These are phyloP conservation scores for Colletotrichum australisinense DNA, from an alignment of 2,329 filamentous ascomycete species.

Conservation along the genomic window DNA sequence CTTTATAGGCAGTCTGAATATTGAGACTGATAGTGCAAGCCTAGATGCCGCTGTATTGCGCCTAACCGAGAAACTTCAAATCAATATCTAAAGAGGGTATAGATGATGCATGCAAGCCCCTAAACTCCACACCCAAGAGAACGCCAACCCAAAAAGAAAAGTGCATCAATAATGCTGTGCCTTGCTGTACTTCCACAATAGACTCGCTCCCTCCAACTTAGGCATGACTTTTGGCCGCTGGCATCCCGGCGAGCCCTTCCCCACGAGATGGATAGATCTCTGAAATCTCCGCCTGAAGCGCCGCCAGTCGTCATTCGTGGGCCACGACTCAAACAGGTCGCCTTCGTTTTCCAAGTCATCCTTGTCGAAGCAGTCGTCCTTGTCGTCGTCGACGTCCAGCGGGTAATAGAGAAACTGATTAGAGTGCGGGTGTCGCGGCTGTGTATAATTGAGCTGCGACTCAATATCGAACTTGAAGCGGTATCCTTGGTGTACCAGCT, in stretches of 20 bases:
- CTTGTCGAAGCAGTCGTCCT: constrained; percentile 39
- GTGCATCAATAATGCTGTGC: constrained; percentile 16
- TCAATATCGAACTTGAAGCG: constrained; percentile 61
- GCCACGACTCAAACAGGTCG: constrained; percentile 50
- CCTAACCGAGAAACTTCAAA: background rate
- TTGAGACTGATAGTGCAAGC: background rate
- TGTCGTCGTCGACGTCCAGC: constrained; percentile 44
- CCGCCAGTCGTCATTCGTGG: constrained; percentile 54
- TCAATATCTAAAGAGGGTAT: constrained; percentile 8
- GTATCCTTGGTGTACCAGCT: constrained; percentile 57
- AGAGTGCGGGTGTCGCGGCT: constrained; percentile 54
- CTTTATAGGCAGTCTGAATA: background rate
- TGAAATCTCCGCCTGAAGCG: constrained; percentile 49
- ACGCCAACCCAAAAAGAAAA: background rate
- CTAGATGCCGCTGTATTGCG: background rate
- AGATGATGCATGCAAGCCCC: background rate
- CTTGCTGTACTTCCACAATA: constrained; percentile 37
- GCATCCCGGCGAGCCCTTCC: constrained; percentile 42
- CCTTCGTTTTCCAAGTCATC: constrained; percentile 38
- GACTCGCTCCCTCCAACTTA: constrained; percentile 33
- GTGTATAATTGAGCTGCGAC: constrained; percentile 56
- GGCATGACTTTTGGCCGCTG: constrained; percentile 25
- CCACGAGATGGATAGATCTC: constrained; percentile 45
- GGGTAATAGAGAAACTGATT: constrained; percentile 54
- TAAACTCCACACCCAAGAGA: background rate